Conservation (phyloP, 2,329 filamentous ascomycete species). For the Sporothrix brasiliensis region DNA sequence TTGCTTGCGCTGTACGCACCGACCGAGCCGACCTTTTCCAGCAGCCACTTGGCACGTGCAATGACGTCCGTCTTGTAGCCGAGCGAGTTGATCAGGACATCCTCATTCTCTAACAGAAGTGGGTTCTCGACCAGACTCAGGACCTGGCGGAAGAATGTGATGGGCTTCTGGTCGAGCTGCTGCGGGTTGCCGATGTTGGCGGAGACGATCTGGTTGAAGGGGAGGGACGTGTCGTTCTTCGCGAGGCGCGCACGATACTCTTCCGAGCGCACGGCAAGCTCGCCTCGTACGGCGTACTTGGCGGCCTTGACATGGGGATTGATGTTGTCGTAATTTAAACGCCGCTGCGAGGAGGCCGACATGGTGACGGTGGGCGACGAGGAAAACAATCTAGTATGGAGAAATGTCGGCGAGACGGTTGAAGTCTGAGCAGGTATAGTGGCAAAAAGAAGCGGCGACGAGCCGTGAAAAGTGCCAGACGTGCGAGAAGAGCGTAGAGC, state of each 20-base stretch:
- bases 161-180: conserved; percentile 97
- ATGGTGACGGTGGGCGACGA: conserved; percentile 37
- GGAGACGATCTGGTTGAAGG: conserved; percentile 88
- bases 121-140: conserved; percentile 92
- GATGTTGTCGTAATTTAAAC: conserved; percentile 81
- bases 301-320: conserved; percentile 85
- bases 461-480: background rate
- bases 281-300: conserved; percentile 94
- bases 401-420: conserved; percentile 2
- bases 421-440: background rate
- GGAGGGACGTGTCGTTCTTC: conserved; percentile 62
- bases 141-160: conserved; percentile 98
- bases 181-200: conserved; percentile 99
- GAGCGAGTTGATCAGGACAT: conserved; percentile 72
- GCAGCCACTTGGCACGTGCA: conserved; percentile 75
- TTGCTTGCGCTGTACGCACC: conserved; percentile 96
- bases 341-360: conserved; percentile 46
- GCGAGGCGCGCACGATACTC: conserved; percentile 77
- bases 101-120: conserved; percentile 75
- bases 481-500: too few species aligned
- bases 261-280: conserved; percentile 91
- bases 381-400: conserved; percentile 25
- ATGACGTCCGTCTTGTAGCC: conserved; percentile 91
- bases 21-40: conserved; percentile 84
- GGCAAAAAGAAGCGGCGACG: conserved; percentile 14